These are phyloP conservation scores for Aspergillus sp. DNA, from an alignment of 2,329 filamentous ascomycete genomes.

Conservation along the genomic window DNA sequence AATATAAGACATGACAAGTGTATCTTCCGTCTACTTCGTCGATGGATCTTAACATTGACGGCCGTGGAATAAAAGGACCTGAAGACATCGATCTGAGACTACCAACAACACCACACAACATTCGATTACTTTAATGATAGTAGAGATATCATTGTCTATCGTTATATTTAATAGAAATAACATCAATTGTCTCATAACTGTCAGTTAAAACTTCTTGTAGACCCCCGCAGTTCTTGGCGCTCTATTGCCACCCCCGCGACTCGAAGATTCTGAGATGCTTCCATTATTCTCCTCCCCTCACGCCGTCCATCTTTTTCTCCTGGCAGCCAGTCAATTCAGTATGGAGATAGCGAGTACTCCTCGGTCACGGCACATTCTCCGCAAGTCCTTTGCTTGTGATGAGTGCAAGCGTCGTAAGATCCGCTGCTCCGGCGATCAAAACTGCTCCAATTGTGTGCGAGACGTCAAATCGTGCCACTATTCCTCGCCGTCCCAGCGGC, in stretches of 20 bases:
- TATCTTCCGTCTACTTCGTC: too few species aligned
- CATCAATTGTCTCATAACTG: too few species aligned
- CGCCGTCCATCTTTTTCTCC: too few species aligned
- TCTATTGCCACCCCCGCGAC: too few species aligned
- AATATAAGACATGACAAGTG: too few species aligned
- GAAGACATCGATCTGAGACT: too few species aligned
- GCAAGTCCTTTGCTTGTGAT: constrained; percentile 14
- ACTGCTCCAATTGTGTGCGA: constrained; percentile 10
- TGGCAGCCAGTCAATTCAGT: not conserved
- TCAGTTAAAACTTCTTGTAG: not conserved
- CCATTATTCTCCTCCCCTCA: not conserved
- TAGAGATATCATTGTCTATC: too few species aligned
- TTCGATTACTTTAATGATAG: too few species aligned
- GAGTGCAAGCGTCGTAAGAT: constrained; percentile 15
- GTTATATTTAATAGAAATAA: too few species aligned
- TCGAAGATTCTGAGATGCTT: not conserved
- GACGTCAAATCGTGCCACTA: constrained; percentile 13
- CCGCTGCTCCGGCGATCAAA: constrained; percentile 14
- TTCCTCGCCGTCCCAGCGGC: constrained; percentile 11
- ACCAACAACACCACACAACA: too few species aligned
- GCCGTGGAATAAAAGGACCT: too few species aligned
- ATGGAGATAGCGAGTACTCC: constrained; percentile 37
- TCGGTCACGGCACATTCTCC: constrained; percentile 9
- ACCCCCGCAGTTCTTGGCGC: not conserved
- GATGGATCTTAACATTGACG: too few species aligned